Base-by-base conservation (phyloP, 768 basidiomycete species). In the Leucocoprinus sp. region DNA sequence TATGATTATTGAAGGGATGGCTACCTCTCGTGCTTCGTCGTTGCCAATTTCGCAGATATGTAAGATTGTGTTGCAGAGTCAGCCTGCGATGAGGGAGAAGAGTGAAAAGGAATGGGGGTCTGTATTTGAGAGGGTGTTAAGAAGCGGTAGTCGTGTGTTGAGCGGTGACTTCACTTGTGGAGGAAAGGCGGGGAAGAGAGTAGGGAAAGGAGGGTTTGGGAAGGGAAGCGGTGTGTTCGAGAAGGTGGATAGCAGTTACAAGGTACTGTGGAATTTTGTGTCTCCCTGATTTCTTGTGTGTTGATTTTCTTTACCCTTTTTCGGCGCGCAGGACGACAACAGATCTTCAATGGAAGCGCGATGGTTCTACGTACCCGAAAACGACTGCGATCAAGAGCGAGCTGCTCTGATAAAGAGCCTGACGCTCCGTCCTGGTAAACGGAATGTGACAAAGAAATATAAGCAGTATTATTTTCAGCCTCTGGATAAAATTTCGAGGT, bases 381-480 rank as follows among this genome's bases (percentile, higher is more conserved):
- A 68, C 56, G 84, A 88, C 54, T 68, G 73, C 54, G 84, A 88
- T 57, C 67, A 68, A 52, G 84, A 86, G 45, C 70, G 84, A n/a
- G 84, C 84, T 23, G 59, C 66, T 52, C 60, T 86, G 49, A 74
- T 88, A 45, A 61, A 68, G 55, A 79, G 76, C 50, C 78, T 85
- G 69, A 84, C 85, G 83, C 83, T 83, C 1, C 75, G 82, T 11
- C 74, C 79, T 17, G 82, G 70, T 44, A 89, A 87, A 63, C 65
- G 86, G 43, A 79, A 65, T 37, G 83, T 78, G 62, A 89, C 84
- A 59, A 87, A 82, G 72, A 82, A 86, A 64, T 84, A 82, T 50
- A 89, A 89, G 60, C 82, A 86, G 59, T 90, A 90, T 64, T 90
- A 89, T 63, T 89, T 80, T 65, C 70, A 72, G 22, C 86, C 86